These are phyloP conservation scores for Pseudogymnoascus sp. DNA, from an alignment of 2,329 filamentous ascomycete genomes.

Conservation along the genomic window DNA sequence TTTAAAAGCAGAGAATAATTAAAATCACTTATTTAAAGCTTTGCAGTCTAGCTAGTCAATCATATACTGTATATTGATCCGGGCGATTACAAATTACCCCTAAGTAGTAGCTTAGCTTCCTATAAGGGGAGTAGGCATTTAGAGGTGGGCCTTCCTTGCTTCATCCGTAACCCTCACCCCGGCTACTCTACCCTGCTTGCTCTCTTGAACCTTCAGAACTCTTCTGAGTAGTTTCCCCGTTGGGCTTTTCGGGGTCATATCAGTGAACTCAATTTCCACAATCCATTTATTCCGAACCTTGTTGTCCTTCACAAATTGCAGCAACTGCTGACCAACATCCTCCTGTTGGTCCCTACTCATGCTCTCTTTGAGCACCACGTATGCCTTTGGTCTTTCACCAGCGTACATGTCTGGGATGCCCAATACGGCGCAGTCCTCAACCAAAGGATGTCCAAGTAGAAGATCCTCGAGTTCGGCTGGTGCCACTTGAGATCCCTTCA, in stretches of 20 bases:
- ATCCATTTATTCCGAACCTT: conserved; percentile 58
- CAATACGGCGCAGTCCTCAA: conserved; percentile 52
- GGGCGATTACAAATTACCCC: no score
- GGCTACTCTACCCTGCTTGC: no score
- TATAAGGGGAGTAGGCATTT: no score
- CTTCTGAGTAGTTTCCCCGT: conserved; percentile 42
- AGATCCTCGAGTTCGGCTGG: conserved; percentile 33
- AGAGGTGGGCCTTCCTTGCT: no score
- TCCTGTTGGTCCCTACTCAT: conserved; percentile 14
- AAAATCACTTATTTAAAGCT: no score
- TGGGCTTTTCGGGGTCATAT: conserved; percentile 60
- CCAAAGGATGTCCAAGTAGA: conserved; percentile 21
- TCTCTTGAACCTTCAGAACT: not conserved
- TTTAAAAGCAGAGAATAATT: no score
- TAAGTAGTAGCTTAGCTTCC: no score
- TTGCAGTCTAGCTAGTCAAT: no score
- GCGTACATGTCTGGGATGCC: conserved; percentile 41
- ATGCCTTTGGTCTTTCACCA: conserved; percentile 51
- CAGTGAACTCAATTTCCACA: conserved; percentile 56
- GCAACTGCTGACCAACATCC: conserved; percentile 36
- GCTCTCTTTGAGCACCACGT: conserved; percentile 39
- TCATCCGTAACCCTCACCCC: no score
- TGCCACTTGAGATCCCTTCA: conserved; percentile 33
- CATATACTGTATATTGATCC: no score
- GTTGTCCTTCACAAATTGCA: conserved; percentile 47